Evolutionary conservation across 495 filamentous ascomycete species (phyloP), one percentile per base, ranked within the genome.

Genomic region (Hypoxylon fuscum): DNA sequence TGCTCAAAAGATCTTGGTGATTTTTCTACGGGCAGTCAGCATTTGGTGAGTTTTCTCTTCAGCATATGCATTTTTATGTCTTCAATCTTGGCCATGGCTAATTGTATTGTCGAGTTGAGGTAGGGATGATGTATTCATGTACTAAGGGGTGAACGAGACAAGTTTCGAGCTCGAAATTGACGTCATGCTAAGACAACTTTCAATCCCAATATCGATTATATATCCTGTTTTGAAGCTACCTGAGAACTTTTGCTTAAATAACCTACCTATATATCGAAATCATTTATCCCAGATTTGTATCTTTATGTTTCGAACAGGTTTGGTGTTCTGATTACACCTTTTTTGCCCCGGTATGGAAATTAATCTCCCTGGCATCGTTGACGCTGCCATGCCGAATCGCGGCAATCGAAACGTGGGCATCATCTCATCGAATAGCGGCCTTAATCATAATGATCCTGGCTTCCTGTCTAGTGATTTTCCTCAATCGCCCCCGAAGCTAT

Each of bases 401-500:
- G 66, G 66, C 34, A 53, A 63, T 38, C 55, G 60, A 41, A 77
- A 75, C 62, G 55, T 67, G 18, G 62, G 63, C 14, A 71, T 77
- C 61, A 53, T 77, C 44, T 71, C 70, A 5, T 60, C 71, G 6
- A 72, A 71, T 47, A 54, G 46, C 44, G 35, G 57, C 21, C 46
- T 56, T 3, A 73, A 73, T 54, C 65, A 73, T 56, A 70, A 71
- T 51, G 74, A 77, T 45, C 63, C 68, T 1, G 70, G 68, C n/a
- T 77, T 77, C 53, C 64, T 74, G 4, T 77, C 74, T 0, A 49
- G 48, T 14, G 61, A 69, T 18, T 77, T 77, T 50, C 74, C 73
- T 14, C 70, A 61, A 11, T 54, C 47, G n/a, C 72, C 81, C n/a
- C 83, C 84, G 3, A 78, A 79, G 12, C 66, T 91, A n/a, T 86